A percentile compares a stretch with the other conserved stretches of the same genome.
Conservation (phyloP, 202 grass and related monocot genomes). For the Dendrocalamus latiflorus region DNA sequence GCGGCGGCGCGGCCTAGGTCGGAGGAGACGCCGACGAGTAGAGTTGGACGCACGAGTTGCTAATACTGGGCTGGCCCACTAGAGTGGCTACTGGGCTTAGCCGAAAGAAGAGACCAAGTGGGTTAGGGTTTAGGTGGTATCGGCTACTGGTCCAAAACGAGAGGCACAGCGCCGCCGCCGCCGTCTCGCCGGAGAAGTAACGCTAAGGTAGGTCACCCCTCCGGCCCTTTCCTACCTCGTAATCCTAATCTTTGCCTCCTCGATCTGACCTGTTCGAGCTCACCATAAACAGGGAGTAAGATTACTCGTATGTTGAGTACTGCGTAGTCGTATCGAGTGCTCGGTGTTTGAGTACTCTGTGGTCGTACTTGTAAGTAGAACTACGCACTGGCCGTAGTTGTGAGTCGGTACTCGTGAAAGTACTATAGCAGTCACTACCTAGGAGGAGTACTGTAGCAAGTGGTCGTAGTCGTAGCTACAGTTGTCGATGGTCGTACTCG, state of each 20-base stretch:
- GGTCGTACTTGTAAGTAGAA: too few species aligned
- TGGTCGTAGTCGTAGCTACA: too few species aligned
- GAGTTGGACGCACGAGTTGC: not conserved
- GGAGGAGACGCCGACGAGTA: not conserved
- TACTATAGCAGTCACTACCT: too few species aligned
- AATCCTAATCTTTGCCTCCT: not conserved
- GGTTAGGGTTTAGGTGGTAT: too few species aligned
- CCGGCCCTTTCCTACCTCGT: not conserved
- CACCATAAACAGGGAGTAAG: not conserved
- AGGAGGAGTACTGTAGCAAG: too few species aligned
- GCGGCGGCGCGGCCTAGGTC: not conserved
- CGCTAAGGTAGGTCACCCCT: not conserved
- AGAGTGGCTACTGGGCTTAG: not conserved
- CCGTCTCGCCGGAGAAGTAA: slow-evolving; percentile 8
- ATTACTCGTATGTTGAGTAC: too few species aligned
- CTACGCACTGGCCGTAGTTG: too few species aligned
- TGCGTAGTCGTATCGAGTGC: too few species aligned
- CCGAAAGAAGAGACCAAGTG: not conserved
- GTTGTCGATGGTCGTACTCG: too few species aligned
- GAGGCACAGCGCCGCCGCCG: not conserved
- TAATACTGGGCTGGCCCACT: not conserved
- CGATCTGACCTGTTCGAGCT: not conserved
- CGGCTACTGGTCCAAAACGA: too few species aligned
- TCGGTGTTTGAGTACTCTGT: too few species aligned
- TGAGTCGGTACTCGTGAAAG: too few species aligned